Evolutionary conservation across 129 eudicot species (phyloP), one percentile per base, ranked within the genome.

Genomic region (Flaveria ramosissima): DNA sequence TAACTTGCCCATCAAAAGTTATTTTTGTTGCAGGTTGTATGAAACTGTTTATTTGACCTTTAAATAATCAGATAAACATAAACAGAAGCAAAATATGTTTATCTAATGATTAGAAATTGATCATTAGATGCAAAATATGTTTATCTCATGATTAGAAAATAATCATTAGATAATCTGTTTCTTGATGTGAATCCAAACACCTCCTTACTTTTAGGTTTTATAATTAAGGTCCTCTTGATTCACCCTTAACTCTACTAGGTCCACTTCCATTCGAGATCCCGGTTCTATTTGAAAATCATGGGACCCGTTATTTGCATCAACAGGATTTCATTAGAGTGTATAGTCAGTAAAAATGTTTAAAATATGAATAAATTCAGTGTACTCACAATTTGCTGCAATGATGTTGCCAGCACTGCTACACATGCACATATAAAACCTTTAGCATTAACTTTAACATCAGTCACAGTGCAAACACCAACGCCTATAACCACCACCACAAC

Each of bases 391-490:
- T 92, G 98, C 77, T 92, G 98, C 80, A 92, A 68, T 16, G 98
- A 89, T 41, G 98, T 92, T 4, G 88, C 79, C 42, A 86, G 41
- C 68, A 92, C 92, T 66, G 93, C 98, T 46, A 92, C 89, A 56
- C 89, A 86, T 26, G 98, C 96, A n/a, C 93, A 88, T 1, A 90
- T 45, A 80, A 92, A 92, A 41, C 98, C 98, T 85, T 90, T 89
- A 79, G 88, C 85, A 24, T 92, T 92, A 42, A 92, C 90, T 71
- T 88, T 92, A 72, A 92, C 93, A 59, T 92, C 98, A 13, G 98
- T 92, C 59, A 92, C 96, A 0, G 96, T 92, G 96, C 97, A 89
- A 72, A 92, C 96, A 23, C 97, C 97, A 57, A 92, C 97, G 3
- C 97, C 97, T 43, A 92, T 85, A 69, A 92, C 92, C 59, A 92